Evolutionary conservation across 2,329 filamentous ascomycete genomes (phyloP).

Genomic region (Dactylellina leptospora): DNA sequence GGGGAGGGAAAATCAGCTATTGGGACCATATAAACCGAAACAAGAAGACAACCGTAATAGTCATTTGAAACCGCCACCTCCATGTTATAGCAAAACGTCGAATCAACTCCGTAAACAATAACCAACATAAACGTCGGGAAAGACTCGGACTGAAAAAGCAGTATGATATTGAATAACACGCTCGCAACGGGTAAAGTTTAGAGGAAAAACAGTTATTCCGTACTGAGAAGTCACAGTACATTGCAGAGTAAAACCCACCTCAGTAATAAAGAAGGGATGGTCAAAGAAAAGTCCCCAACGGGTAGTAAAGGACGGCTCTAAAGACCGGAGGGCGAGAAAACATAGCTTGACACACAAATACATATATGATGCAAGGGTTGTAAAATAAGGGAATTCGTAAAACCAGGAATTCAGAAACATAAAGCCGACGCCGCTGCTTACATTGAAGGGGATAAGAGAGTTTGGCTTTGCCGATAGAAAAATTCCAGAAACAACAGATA

Average conservation of each 20-base stretch:
- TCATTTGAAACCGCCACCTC: slow-evolving; percentile 15
- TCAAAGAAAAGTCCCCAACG: slow-evolving; percentile 10
- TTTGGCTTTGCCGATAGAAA: slow-evolving; percentile 30
- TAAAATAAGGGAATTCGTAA: slow-evolving; percentile 10
- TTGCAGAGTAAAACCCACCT: too few relatives aligned
- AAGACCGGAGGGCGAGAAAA: slow-evolving; percentile 51
- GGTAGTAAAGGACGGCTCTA: slow-evolving; percentile 8
- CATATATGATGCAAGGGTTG: slow-evolving; percentile 8
- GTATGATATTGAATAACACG: too few relatives aligned
- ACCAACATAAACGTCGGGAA: slow-evolving; percentile 5
- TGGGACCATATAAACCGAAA: background rate
- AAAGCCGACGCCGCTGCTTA: slow-evolving; percentile 27
- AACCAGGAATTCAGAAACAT: slow-evolving; percentile 11
- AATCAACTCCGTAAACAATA: slow-evolving; percentile 35
- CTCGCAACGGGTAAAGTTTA: slow-evolving; percentile 7
- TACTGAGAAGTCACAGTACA: too few relatives aligned
- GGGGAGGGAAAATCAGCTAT: background rate
- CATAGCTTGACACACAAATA: slow-evolving; percentile 46
- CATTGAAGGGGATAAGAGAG: slow-evolving; percentile 27
- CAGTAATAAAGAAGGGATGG: slow-evolving; percentile 40
- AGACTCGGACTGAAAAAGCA: too few relatives aligned
- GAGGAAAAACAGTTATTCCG: too few relatives aligned
- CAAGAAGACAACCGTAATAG: slow-evolving; percentile 3
- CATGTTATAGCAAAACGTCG: slow-evolving; percentile 10
- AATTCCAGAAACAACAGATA: slow-evolving; percentile 31